Conservation (phyloP, 768 basidiomycete genomes). For the Mycena vitilis region DNA sequence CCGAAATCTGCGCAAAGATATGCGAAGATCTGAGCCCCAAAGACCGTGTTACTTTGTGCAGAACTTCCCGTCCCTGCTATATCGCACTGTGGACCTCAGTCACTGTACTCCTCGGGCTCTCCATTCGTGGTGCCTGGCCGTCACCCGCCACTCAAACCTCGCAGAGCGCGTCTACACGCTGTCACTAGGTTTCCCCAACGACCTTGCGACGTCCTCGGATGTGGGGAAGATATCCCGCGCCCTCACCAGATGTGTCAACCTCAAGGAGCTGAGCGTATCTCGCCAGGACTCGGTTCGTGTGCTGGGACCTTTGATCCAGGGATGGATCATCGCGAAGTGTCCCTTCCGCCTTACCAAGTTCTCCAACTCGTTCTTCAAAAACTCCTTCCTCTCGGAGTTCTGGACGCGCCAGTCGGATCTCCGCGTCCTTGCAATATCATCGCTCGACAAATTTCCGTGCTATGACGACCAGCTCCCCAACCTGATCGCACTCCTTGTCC, state of each 20-base stretch:
- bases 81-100: slow-evolving; percentile 25
- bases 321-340: slow-evolving; percentile 25
- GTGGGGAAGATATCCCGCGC: slow-evolving; percentile 15
- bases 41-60: slow-evolving; percentile 22
- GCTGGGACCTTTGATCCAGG: slow-evolving; percentile 13
- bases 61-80: slow-evolving; percentile 25
- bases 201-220: slow-evolving; percentile 18
- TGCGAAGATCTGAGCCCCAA: slow-evolving; percentile 13
- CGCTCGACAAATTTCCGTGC: neutral
- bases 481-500: slow-evolving; percentile 28
- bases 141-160: slow-evolving; percentile 19
- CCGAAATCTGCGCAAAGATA: slow-evolving; percentile 25
- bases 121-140: slow-evolving; percentile 23
- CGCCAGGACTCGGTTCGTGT: neutral
- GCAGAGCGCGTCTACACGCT: slow-evolving; percentile 22
- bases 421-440: slow-evolving; percentile 21
- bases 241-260: slow-evolving; percentile 26
- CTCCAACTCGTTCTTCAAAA: slow-evolving; percentile 25
- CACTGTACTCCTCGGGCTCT: neutral
- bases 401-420: slow-evolving; percentile 28
- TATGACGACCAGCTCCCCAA: slow-evolving; percentile 32
- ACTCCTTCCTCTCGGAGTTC: slow-evolving; percentile 21
- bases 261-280: slow-evolving; percentile 23
- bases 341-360: slow-evolving; percentile 32
- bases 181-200: slow-evolving; percentile 6